Base-by-base conservation (phyloP, 177 flowering plant species). In the Telopea speciosissima region DNA sequence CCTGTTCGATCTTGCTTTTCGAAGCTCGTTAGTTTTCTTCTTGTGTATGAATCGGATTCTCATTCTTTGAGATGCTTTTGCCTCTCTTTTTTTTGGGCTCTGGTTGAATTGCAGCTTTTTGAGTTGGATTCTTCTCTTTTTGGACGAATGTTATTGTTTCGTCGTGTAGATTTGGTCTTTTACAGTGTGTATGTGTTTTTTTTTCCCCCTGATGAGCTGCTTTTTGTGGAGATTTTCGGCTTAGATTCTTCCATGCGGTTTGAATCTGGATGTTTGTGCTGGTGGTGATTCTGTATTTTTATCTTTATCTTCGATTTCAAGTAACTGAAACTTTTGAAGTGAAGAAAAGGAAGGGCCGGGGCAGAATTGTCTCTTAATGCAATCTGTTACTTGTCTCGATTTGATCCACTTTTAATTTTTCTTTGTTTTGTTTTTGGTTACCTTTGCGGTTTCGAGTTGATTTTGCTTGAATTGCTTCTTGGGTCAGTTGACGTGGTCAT, bases 11-110 rank as follows among this genome's bases (percentile, higher is more conserved):
- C 74, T 78, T 78, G 28, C 66, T 74, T 71, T 71, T 54, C 75
- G 58, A 58, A 68, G 68, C 36, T 69, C 23, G 28, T 40, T 66
- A 54, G 62, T 28, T 33, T 26, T 74, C 13, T 40, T 74, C 10
- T 73, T 42, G 69, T 65, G 70, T 62, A 73, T 68, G 79, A 79
- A 77, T 81, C 77, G 65, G 77, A 69, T 78, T 82, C 70, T 65
- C 24, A 71, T 73, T 31, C 58, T 40, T 66, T 19, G 67, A 56
- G 45, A 64, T 58, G 67, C 68, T 70, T 74, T 75, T 36, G 40
- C 40, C 6, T 36, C 6, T 33, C 8, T 36, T 63, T 40, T 17
- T 44, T 54, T 62, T 64, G 31, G 31, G 31, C 31, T 28, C 31
- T 44, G 70, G 63, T 69, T 13, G 68, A 40, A 52, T 54, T 12